Conservation (phyloP, 768 basidiomycete genomes). For the Trametes sanguinea region DNA sequence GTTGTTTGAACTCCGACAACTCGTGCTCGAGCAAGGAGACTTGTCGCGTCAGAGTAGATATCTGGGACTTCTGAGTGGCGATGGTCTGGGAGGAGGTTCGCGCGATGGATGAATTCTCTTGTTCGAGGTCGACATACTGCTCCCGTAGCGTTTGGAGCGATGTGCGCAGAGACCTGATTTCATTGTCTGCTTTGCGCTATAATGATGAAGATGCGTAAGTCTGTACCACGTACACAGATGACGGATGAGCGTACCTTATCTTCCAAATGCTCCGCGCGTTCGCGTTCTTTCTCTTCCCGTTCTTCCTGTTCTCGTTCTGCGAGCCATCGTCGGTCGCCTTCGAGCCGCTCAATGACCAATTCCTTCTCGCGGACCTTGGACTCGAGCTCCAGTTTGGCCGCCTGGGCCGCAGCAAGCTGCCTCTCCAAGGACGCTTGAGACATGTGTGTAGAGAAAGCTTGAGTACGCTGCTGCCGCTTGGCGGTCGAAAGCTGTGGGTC, state of each 20-base stretch:
- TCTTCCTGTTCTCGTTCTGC: slow-evolving; percentile 70
- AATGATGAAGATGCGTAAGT: not conserved
- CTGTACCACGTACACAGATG: not conserved
- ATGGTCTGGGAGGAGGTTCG: slow-evolving; percentile 52
- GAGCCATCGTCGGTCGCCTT: slow-evolving; percentile 69
- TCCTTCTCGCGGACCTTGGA: slow-evolving; percentile 69
- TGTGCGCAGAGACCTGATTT: slow-evolving; percentile 53
- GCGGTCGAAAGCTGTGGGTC: slow-evolving; percentile 67
- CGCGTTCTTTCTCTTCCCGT: slow-evolving; percentile 63
- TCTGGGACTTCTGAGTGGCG: slow-evolving; percentile 52
- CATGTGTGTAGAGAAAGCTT: slow-evolving; percentile 62
- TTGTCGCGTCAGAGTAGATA: slow-evolving; percentile 50
- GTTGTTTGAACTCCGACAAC: slow-evolving; percentile 42
- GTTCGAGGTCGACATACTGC: slow-evolving; percentile 62
- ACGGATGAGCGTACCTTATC: slow-evolving; percentile 54
- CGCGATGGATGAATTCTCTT: slow-evolving; percentile 50
- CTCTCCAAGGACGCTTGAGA: slow-evolving; percentile 66
- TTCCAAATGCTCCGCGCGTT: slow-evolving; percentile 49
- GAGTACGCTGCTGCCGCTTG: slow-evolving; percentile 67
- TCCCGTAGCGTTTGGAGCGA: slow-evolving; percentile 53
- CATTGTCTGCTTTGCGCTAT: slow-evolving; percentile 52
- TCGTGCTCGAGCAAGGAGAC: slow-evolving; percentile 50
- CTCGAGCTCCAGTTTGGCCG: slow-evolving; percentile 65
- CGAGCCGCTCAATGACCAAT: slow-evolving; percentile 59
- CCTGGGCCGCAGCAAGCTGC: slow-evolving; percentile 63